Evolutionary conservation across 345 rosid genomes (phyloP), one percentile per base, ranked within the genome.

Genomic region (Lumnitzera littorea): DNA sequence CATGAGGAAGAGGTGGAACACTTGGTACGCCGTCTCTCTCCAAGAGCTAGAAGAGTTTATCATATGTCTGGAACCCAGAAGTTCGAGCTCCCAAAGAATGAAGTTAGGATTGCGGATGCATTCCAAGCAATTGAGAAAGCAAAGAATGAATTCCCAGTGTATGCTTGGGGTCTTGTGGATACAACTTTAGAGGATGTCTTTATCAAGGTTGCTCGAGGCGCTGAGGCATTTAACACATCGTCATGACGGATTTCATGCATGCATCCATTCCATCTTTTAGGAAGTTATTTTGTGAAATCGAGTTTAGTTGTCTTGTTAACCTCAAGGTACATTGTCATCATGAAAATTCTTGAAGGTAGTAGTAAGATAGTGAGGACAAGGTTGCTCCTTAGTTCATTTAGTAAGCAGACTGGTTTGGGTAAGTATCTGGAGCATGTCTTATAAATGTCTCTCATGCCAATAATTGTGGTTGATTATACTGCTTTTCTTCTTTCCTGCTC

Each of bases 131-230:
- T 91, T 41, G 97, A 84, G 74, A 75, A 72, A 56, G 96, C 96
- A 0, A 91, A 91, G 76, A 76, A 77, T 59, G 80, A 66, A 62
- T 95, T 88, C 64, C 63, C 82, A 0, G 96, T 95, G 59, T 84
- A 75, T 2, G 96, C 99, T 13, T 95, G 99, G 99, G 99, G 96
- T 58, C 74, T 95, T 47, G 86, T 95, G 1, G 96, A 91, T 73
- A 83, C 97, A 68, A 90, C 96, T 60, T 78, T 95, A 58, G 97
- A 95, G 75, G 99, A 95, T 77, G 97, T 95, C 50, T 91, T 91
- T 83, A 86, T 91, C 77, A 95, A 95, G 81, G 97, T 91, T 69
- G 96, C 96, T 15, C 76, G 72, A 7, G 65, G 55, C 0, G 75
- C 84, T 1, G 79, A 84, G 62, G 79, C 79, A 23, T 77, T 78